A percentile compares a stretch with the other conserved stretches of the same genome.
Evolutionary conservation across 1,284 basidiomycete genomes (phyloP).

Genomic region (Papiliotrema nemorosa): DNA sequence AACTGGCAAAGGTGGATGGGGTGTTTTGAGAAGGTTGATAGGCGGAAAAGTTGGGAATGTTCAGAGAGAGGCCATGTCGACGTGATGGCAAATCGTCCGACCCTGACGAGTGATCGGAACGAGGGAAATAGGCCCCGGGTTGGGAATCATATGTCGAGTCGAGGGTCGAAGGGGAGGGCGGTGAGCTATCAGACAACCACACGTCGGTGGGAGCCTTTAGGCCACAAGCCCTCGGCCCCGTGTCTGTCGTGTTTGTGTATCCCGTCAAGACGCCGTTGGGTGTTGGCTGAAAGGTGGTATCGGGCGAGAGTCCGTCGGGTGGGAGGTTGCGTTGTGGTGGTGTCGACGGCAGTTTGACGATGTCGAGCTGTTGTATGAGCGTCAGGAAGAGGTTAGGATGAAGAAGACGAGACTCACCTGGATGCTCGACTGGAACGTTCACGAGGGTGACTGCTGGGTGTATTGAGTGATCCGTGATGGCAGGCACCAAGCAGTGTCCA

Average conservation of each 20-base stretch:
- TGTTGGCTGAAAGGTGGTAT: slow-evolving; percentile 5
- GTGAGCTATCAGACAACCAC: slow-evolving; percentile 30
- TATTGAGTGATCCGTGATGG: too few relatives aligned
- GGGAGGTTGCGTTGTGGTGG: slow-evolving; percentile 18
- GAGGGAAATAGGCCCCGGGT: slow-evolving; percentile 40
- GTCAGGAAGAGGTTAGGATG: too few relatives aligned
- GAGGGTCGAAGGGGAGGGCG: slow-evolving; percentile 46
- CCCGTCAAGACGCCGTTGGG: background rate
- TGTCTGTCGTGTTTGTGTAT: background rate
- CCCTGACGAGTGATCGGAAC: slow-evolving; percentile 21
- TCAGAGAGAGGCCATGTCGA: slow-evolving; percentile 37
- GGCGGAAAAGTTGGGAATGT: slow-evolving; percentile 25
- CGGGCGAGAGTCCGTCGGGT: slow-evolving; percentile 3
- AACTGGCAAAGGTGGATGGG: slow-evolving; percentile 32
- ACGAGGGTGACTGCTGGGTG: too few relatives aligned
- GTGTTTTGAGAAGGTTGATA: slow-evolving; percentile 19
- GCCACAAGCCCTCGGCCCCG: slow-evolving; percentile 17
- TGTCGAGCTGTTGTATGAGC: slow-evolving; percentile 5
- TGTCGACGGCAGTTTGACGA: slow-evolving; percentile 31
- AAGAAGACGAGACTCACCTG: too few relatives aligned
- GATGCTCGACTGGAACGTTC: too few relatives aligned
- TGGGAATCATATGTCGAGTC: slow-evolving; percentile 38
- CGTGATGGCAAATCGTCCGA: slow-evolving; percentile 12
- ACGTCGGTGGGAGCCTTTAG: slow-evolving; percentile 15
- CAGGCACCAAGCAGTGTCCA: too few relatives aligned